phyloP scores from a whole-genome alignment of 805 yeast species.

The Lipomyces mesembrius region DNA sequence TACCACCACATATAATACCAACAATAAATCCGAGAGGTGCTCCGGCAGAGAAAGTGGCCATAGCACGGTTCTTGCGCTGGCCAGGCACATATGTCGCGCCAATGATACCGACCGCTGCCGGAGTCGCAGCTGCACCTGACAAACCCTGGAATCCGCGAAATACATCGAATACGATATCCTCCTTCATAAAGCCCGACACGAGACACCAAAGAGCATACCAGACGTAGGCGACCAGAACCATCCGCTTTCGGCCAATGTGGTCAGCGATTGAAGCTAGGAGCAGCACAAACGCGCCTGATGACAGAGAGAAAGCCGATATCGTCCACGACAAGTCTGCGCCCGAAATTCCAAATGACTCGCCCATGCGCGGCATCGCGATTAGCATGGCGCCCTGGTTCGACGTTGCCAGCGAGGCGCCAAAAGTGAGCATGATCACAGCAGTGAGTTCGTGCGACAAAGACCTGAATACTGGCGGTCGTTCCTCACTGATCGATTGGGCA shows the following conservation, averaged over 20 bases:
- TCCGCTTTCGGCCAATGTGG: constrained; percentile 51
- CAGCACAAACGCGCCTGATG: constrained; percentile 51
- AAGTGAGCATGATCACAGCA: constrained; percentile 39
- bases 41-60: constrained; percentile 52
- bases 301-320: constrained; percentile 49
- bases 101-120: constrained; percentile 55
- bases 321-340: constrained; percentile 54
- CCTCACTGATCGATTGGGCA: constrained; percentile 11
- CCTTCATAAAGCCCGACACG: constrained; percentile 44
- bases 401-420: constrained; percentile 52
- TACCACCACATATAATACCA: constrained; percentile 52
- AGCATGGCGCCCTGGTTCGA: constrained; percentile 48
- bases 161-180: constrained; percentile 47
- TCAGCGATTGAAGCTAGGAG: constrained; percentile 54
- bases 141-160: constrained; percentile 54
- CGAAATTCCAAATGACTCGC: constrained; percentile 45
- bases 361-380: constrained; percentile 46
- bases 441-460: constrained; percentile 44
- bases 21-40: constrained; percentile 55
- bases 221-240: constrained; percentile 47
- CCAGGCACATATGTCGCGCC: constrained; percentile 45
- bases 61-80: constrained; percentile 26
- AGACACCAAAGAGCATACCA: constrained; percentile 45
- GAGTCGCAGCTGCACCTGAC: constrained; percentile 51
- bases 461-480: constrained; percentile 48